These are phyloP conservation scores for Hydrangea macrophylla DNA, from an alignment of 148 eudicot species.

Conservation along the genomic window DNA sequence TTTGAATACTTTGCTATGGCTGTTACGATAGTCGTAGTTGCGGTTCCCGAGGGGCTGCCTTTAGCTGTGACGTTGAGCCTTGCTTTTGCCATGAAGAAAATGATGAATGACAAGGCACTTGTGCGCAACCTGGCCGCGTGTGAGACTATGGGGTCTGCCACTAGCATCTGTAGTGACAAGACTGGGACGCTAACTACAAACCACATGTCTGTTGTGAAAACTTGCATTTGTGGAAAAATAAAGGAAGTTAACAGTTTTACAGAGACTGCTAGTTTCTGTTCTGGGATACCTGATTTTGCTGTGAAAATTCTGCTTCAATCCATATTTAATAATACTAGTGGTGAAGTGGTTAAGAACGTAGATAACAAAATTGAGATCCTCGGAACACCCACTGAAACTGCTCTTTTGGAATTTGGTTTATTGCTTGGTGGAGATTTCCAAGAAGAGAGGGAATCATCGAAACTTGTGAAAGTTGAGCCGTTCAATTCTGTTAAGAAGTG, in stretches of 20 bases:
- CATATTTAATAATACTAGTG: constrained; percentile 74
- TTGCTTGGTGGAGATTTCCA: constrained; percentile 61
- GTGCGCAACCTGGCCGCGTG: constrained; percentile 87
- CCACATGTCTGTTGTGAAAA: constrained; percentile 80
- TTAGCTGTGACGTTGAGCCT: constrained; percentile 86
- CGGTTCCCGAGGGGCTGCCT: constrained; percentile 88
- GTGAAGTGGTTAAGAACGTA: constrained; percentile 55
- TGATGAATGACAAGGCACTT: constrained; percentile 92
- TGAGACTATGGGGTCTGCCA: constrained; percentile 93
- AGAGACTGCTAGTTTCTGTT: constrained; percentile 22
- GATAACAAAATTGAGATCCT: constrained; percentile 54
- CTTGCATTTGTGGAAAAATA: constrained; percentile 55
- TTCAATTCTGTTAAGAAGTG: constrained; percentile 72
- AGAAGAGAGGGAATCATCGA: constrained; percentile 36
- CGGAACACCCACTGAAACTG: constrained; percentile 78
- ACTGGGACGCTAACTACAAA: constrained; percentile 85
- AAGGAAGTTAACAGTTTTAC: constrained; percentile 31
- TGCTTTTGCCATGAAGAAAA: constrained; percentile 92
- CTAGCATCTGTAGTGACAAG: constrained; percentile 82
- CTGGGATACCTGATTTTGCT: constrained; percentile 46
- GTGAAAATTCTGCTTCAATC: constrained; percentile 50
- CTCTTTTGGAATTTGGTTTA: constrained; percentile 70
- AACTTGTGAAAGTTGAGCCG: constrained; percentile 70
- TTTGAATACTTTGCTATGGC: constrained; percentile 86
- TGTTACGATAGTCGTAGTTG: constrained; percentile 86